phyloP scores from a whole-genome alignment of 805 yeast species.

The Metschnikowia santaceciliae region DNA sequence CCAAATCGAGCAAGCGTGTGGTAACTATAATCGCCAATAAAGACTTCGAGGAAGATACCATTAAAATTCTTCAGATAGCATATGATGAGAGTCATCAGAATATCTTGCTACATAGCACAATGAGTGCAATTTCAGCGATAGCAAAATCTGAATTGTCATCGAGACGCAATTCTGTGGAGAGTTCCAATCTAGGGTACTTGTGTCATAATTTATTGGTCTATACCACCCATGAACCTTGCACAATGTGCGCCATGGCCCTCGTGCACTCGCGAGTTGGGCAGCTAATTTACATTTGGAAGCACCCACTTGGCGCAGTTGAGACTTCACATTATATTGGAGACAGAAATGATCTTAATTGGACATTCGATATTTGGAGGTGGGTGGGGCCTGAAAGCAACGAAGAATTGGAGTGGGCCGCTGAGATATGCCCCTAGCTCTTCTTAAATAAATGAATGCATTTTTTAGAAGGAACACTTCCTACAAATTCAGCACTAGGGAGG shows the following conservation, averaged over 20 bases:
- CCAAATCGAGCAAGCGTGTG: constrained; percentile 21
- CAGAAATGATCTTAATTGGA: constrained; percentile 76
- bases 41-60: constrained; percentile 20
- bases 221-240: constrained; percentile 93
- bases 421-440: background rate
- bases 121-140: constrained; percentile 63
- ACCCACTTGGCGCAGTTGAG: constrained; percentile 52
- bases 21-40: constrained; percentile 67
- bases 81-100: constrained; percentile 41
- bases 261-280: constrained; percentile 82
- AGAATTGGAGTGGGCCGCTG: background rate
- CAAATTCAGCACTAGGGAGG: background rate
- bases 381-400: constrained; percentile 26
- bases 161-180: constrained; percentile 20
- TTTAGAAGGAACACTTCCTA: background rate
- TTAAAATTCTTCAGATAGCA: constrained; percentile 31
- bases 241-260: constrained; percentile 95
- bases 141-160: constrained; percentile 51
- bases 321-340: constrained; percentile 72
- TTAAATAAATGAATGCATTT: constrained; percentile 1
- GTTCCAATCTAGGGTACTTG: constrained; percentile 45
- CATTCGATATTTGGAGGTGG: constrained; percentile 81
- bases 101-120: constrained; percentile 70
- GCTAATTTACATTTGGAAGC: constrained; percentile 51
- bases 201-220: constrained; percentile 76